Evolutionary conservation across 139 green algal species (phyloP), one percentile per base, ranked within the genome.

Genomic region (Micractinium conductrix): DNA sequence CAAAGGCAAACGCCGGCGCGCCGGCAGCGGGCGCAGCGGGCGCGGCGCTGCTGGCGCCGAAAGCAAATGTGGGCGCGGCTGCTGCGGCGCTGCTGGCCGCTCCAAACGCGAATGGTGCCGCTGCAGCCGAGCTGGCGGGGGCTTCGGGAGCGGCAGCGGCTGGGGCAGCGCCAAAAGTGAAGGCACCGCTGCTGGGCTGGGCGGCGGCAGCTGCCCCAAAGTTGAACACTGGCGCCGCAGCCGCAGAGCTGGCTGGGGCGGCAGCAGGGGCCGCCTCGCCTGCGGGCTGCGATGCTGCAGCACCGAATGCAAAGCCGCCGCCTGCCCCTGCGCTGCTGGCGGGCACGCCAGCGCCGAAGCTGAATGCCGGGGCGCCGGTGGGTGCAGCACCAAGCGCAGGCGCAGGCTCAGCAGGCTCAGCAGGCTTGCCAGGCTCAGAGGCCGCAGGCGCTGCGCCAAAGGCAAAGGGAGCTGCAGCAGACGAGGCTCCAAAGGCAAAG

Each of bases 401-500:
- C n/a, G n/a, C n/a, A n/a, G n/a, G n/a, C n/a, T n/a, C n/a, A n/a
- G n/a, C n/a, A n/a, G n/a, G n/a, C n/a, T n/a, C n/a, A n/a, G n/a
- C n/a, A n/a, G n/a, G n/a, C n/a, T n/a, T n/a, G n/a, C n/a, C n/a
- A n/a, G n/a, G n/a, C n/a, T n/a, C n/a, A 22, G 45, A 10, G 2
- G 70, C 33, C 45, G 78, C 62, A 37, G n/a, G n/a, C 28, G 55
- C 55, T 72, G 75, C 75, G 48, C 33, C 74, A 67, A 80, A 80
- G 6, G 43, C 28, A 12, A 81, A 67, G 44, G 38, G 30, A 24
- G 50, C 33, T 12, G 42, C 58, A 4, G 37, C n/a, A n/a, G n/a
- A n/a, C n/a, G n/a, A n/a, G n/a, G 75, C 75, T n/a, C 33, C 74
- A 67, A 80, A 80, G 6, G 43, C 28, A 12, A 81, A 67, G 44